Base-by-base conservation (phyloP, 2,329 filamentous ascomycete genomes). In the Aspergillus sp. region DNA sequence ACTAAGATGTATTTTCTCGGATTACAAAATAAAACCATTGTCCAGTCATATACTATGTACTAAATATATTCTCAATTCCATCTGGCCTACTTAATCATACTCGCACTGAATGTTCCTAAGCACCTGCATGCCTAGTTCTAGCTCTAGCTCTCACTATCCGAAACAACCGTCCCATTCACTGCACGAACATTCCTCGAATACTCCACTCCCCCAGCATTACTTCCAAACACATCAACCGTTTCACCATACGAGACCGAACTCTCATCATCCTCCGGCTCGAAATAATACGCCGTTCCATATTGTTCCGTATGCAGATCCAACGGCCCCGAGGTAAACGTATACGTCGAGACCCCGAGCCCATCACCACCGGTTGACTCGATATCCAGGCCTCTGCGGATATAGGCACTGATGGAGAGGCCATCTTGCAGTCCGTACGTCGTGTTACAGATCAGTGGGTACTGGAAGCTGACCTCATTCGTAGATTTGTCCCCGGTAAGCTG, bases 401-500 rank as follows among this genome's bases (percentile, higher is more conserved):
- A 72, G 10, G 80, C 84, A 23, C 77, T 69, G 58, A 84, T 80
- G 2, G 77, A 79, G 54, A 85, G 74, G n/a, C 78, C 79, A 55
- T 83, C 74, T 64, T 83, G 80, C 1, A 25, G 80, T 12, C 72
- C 70, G 57, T 82, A 83, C 1, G 81, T 82, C 15, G 81, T 83
- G 66, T 84, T 85, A 51, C 85, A 84, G 66, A 78, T 81, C 0
- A 91, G 73, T 0, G 89, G 89, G 67, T 89, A 91, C 8, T 73
- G 74, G 70, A 87, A 89, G 4, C 63, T 72, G 25, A 77, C 74
- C 17, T 68, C 63, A 9, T 69, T 68, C 58, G 80, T 82, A 3
- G 21, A 69, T 70, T 54, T 61, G 2, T 57, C 59, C 5, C 57
- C 65, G 50, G 84, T 82, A 1, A 70, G 57, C 9, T 65, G 57